A percentile compares a stretch with the other conserved stretches of the same genome.
These are phyloP conservation scores for Geotrichum macrosporum DNA, from an alignment of 1,139 yeast species.

Conservation along the genomic window DNA sequence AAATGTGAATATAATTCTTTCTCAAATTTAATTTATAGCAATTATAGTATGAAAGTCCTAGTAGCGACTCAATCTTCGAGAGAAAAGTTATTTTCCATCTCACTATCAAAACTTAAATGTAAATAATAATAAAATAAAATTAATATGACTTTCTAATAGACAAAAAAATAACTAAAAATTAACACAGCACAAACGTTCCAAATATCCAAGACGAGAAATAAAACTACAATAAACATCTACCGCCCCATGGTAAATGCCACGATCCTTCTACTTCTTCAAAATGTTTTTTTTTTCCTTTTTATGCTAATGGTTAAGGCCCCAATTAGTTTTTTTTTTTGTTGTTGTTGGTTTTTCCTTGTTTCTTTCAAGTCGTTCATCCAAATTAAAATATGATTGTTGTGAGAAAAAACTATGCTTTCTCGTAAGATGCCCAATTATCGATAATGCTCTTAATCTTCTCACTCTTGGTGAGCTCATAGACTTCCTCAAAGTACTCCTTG, in stretches of 20 bases:
- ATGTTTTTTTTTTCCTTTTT: not conserved
- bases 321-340: not conserved
- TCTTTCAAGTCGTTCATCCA: too few relatives aligned
- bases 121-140: too few relatives aligned
- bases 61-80: too few relatives aligned
- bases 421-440: constrained; percentile 93
- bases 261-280: too few relatives aligned
- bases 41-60: too few relatives aligned
- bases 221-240: constrained; percentile 1
- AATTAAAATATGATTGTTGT: not conserved
- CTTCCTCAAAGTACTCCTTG: constrained; percentile 95
- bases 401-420: constrained; percentile 21
- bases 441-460: constrained; percentile 84
- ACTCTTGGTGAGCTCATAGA: constrained; percentile 83
- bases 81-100: too few relatives aligned
- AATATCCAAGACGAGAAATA: too few relatives aligned
- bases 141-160: too few relatives aligned
- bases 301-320: constrained; percentile 9
- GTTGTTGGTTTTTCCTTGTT: not conserved
- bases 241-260: constrained; percentile 8
- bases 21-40: too few relatives aligned
- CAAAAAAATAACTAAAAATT: not conserved
- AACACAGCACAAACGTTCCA: not conserved
- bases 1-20: too few relatives aligned
- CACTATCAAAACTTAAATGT: too few relatives aligned